These are phyloP conservation scores for Xylogone sp. DNA, from an alignment of 2,329 filamentous ascomycete genomes.

Conservation along the genomic window DNA sequence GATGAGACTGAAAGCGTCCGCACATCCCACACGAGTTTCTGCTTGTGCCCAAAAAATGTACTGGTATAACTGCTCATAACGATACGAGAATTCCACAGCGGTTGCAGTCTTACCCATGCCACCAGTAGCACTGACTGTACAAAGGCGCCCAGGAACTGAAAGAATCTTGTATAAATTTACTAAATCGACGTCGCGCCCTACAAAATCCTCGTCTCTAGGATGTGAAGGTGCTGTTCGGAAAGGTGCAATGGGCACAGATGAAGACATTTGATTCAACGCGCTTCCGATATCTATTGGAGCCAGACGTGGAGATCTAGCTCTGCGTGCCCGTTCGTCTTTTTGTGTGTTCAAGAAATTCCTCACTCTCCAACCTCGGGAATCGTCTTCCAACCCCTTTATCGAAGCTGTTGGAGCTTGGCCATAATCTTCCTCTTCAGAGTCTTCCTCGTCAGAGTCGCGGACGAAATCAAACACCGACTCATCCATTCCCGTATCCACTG, in stretches of 20 bases:
- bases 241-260: neutral
- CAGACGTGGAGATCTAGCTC: neutral
- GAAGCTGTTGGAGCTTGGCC: neutral
- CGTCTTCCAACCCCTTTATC: neutral
- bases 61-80: slow-evolving; percentile 8
- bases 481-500: slow-evolving; percentile 2
- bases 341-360: slow-evolving; percentile 1
- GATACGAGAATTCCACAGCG: slow-evolving; percentile 20
- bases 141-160: slow-evolving; percentile 9
- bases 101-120: slow-evolving; percentile 21
- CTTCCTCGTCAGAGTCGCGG: slow-evolving; percentile 5
- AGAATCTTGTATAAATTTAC: slow-evolving; percentile 13
- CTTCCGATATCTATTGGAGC: neutral
- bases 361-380: slow-evolving; percentile 1
- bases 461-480: slow-evolving; percentile 5
- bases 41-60: slow-evolving; percentile 25
- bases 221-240: neutral
- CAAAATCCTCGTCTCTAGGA: slow-evolving; percentile 12
- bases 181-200: slow-evolving; percentile 12
- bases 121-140: slow-evolving; percentile 13
- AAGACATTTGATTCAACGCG: neutral
- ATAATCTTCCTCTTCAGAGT: neutral
- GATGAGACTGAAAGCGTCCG: slow-evolving; percentile 14
- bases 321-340: neutral
- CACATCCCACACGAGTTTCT: slow-evolving; percentile 15